Evolutionary conservation across 2,329 filamentous ascomycete genomes (phyloP), one percentile per base, ranked within the genome.

Genomic region (Calonectria naviculata): DNA sequence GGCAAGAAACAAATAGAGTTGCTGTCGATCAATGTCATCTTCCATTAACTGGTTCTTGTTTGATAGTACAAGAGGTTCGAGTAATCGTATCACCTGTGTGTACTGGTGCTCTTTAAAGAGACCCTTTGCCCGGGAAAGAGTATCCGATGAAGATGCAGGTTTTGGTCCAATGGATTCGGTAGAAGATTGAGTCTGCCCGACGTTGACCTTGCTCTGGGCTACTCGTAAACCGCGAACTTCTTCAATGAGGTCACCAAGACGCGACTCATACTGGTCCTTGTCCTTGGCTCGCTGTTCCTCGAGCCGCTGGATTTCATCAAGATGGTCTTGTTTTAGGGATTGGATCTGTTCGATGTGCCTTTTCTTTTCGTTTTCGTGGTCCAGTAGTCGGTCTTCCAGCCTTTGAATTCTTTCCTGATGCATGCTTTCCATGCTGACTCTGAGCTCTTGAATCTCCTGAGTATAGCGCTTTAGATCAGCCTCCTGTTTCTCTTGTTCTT

Each of bases 401-500:
- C 17, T 28, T 17, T 21, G 21, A 36, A 67, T 67, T 26, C 58
- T 60, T n/a, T 34, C 29, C 26, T 36, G 34, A 17, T 41, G 47
- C 52, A 60, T 47, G 24, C 26, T 67, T n/a, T 46, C 52, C 52
- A 58, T 58, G 52, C 29, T 58, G 17, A 58, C 15, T 34, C 28
- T 38, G 47, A 62, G 42, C 6, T 65, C 7, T 26, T 49, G 38
- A 5, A 67, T 60, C n/a, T 67, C 65, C 9, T 19, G 21, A 44
- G 38, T 29, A 15, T 38, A 36, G 9, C 61, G 61, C 15, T 36
- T 49, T 5, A 64, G 29, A 29, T 64, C 44, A 19, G 13, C 44
- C 13, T 49, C 41, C 29, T 64, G 61, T 13, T 64, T 64, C 6
- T 36, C 42, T 36, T 64, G 61, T n/a, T 64, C 61, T 26, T 64